Evolutionary conservation across 2,329 filamentous ascomycete genomes (phyloP).

Genomic region (Diaporthe velutina): DNA sequence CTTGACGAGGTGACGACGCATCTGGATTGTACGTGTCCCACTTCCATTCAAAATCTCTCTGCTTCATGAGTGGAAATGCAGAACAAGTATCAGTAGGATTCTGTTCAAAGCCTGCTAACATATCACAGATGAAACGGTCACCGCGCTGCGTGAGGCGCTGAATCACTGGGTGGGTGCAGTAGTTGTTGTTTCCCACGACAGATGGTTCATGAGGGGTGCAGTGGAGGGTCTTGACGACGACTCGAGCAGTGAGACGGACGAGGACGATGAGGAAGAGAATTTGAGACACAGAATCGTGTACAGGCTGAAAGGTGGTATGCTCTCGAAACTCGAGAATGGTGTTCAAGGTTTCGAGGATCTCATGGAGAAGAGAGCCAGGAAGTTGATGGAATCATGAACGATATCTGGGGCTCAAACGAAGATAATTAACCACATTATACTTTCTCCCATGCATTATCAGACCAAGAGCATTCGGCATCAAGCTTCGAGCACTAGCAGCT

Average conservation of each 20-base stretch:
- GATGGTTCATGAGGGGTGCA: conserved; percentile 82
- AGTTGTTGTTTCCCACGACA: conserved; percentile 83
- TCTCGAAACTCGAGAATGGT: conserved; percentile 69
- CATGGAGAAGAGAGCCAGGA: conserved; percentile 70
- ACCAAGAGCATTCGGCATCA: neutral
- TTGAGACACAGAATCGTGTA: conserved; percentile 68
- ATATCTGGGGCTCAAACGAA: neutral
- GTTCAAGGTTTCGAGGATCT: conserved; percentile 75
- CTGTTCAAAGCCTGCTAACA: neutral
- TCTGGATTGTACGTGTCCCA: conserved; percentile 67
- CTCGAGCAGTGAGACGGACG: conserved; percentile 56
- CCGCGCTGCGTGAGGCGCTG: conserved; percentile 76
- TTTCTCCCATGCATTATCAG: neutral
- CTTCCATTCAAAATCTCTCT: too few relatives aligned
- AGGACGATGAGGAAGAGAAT: conserved; percentile 58
- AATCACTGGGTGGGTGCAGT: conserved; percentile 79
- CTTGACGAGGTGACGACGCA: conserved; percentile 89
- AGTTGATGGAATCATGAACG: conserved; percentile 49
- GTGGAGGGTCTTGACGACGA: conserved; percentile 70
- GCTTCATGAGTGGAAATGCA: neutral
- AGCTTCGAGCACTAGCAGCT: conserved; percentile 55
- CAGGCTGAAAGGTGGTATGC: conserved; percentile 68
- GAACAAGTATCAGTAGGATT: neutral
- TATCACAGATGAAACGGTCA: conserved; percentile 74
- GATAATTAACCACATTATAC: neutral